Conservation (phyloP, 2,329 filamentous ascomycete species). For the Apiospora kogelbergensis region DNA sequence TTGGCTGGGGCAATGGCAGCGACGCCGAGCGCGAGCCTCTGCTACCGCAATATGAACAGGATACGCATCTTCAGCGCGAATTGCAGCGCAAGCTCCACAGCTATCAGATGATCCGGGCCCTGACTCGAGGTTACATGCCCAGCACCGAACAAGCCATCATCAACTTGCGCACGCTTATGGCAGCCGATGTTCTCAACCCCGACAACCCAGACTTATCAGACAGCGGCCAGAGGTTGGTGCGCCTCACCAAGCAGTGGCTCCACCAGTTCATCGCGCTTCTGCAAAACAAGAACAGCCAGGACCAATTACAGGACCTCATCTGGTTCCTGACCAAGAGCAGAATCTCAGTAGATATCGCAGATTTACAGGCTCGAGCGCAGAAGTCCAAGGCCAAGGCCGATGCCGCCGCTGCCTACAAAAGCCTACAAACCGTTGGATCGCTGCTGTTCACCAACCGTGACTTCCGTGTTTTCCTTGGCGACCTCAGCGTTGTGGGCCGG, state of each 20-base stretch:
- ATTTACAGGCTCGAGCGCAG: constrained; percentile 60
- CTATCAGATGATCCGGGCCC: constrained; percentile 85
- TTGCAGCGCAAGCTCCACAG: constrained; percentile 89
- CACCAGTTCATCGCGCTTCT: constrained; percentile 80
- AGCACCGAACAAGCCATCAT: constrained; percentile 81
- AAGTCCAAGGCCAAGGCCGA: constrained; percentile 68
- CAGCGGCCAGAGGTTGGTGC: constrained; percentile 72
- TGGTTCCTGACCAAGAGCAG: constrained; percentile 81
- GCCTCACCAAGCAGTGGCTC: constrained; percentile 72
- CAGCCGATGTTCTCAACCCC: constrained; percentile 76
- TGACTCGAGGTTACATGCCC: constrained; percentile 86
- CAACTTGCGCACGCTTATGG: constrained; percentile 76
- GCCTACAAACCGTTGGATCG: constrained; percentile 77
- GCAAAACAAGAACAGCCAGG: constrained; percentile 75
- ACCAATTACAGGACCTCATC: constrained; percentile 89
- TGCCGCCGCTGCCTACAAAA: constrained; percentile 73
- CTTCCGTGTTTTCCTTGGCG: constrained; percentile 82
- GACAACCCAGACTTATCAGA: constrained; percentile 73
- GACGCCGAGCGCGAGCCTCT: constrained; percentile 70
- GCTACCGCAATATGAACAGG: constrained; percentile 79
- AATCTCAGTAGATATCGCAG: constrained; percentile 64
- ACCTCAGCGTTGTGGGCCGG: constrained; percentile 74
- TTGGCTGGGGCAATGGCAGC: constrained; percentile 53
- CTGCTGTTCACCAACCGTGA: constrained; percentile 88
- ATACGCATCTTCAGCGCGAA: constrained; percentile 73